phyloP scores from a whole-genome alignment of 306 rosid species.

The Coriaria nepalensis region DNA sequence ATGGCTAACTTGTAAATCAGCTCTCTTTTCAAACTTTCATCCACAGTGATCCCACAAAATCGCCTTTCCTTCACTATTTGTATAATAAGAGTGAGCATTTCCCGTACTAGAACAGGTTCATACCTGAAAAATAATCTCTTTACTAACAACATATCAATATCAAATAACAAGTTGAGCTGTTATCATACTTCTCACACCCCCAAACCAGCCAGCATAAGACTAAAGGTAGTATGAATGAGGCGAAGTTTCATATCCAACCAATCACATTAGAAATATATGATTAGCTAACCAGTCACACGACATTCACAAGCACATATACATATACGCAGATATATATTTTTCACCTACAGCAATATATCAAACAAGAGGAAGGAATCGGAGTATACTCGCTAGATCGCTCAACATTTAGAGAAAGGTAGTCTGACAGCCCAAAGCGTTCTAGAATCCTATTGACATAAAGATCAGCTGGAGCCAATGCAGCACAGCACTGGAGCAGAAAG shows the following conservation, averaged over 20 bases:
- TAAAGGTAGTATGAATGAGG: too few species aligned
- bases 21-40: constrained; percentile 85
- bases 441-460: constrained; percentile 57
- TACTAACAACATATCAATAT: background rate
- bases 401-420: constrained; percentile 51
- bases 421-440: constrained; percentile 70
- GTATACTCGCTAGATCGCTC: constrained; percentile 65
- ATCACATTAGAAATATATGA: too few species aligned
- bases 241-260: too few species aligned
- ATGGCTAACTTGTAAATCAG: constrained; percentile 59
- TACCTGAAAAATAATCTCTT: constrained; percentile 29
- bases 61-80: constrained; percentile 89
- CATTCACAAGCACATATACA: too few species aligned
- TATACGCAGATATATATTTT: too few species aligned
- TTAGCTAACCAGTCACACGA: too few species aligned
- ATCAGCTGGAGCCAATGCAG: constrained; percentile 85
- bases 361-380: constrained; percentile 11
- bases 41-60: constrained; percentile 67
- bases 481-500: constrained; percentile 94
- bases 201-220: too few species aligned
- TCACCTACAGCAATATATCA: constrained; percentile 3
- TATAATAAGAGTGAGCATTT: constrained; percentile 86
- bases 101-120: constrained; percentile 73
- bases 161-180: background rate
- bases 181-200: background rate